phyloP scores from a whole-genome alignment of 1,284 basidiomycete genomes.

The Cystobasidium slooffiae region DNA sequence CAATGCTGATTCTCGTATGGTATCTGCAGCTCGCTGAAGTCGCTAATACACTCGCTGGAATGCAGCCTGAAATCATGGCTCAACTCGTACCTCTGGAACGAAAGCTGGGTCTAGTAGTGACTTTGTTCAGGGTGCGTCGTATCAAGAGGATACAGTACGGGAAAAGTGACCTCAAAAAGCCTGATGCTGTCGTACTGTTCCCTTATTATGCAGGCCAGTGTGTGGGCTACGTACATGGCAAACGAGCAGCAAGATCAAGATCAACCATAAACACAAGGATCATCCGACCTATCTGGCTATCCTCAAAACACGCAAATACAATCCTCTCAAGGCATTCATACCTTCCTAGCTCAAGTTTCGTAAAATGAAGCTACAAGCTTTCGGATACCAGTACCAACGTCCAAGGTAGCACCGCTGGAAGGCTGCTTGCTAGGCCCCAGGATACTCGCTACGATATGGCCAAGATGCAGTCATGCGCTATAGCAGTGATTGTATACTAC shows the following conservation, averaged over 20 bases:
- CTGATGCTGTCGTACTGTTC: background rate
- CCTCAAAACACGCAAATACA: background rate
- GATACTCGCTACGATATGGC: too few species aligned
- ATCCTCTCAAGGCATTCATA: too few species aligned
- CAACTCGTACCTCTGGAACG: conserved; percentile 82
- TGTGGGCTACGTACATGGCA: conserved; percentile 39
- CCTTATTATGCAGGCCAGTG: conserved; percentile 20
- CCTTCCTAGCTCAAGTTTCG: too few species aligned
- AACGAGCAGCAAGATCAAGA: conserved; percentile 21
- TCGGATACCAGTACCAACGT: too few species aligned
- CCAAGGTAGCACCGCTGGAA: too few species aligned
- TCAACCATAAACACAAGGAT: conserved; percentile 1
- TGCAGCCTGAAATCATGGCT: conserved; percentile 77
- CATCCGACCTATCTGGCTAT: background rate
- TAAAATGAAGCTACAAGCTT: too few species aligned
- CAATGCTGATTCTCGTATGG: too few species aligned
- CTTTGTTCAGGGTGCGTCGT: conserved; percentile 60
- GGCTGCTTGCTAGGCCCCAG: too few species aligned
- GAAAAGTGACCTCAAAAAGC: background rate
- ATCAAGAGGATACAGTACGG: background rate
- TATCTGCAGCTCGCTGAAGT: conserved; percentile 58
- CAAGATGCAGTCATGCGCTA: too few species aligned
- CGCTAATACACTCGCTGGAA: conserved; percentile 61
- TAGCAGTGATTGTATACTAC: too few species aligned
- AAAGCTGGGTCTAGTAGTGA: conserved; percentile 92